phyloP scores from a whole-genome alignment of 148 eudicot genomes.

The Diospyros lotus region DNA sequence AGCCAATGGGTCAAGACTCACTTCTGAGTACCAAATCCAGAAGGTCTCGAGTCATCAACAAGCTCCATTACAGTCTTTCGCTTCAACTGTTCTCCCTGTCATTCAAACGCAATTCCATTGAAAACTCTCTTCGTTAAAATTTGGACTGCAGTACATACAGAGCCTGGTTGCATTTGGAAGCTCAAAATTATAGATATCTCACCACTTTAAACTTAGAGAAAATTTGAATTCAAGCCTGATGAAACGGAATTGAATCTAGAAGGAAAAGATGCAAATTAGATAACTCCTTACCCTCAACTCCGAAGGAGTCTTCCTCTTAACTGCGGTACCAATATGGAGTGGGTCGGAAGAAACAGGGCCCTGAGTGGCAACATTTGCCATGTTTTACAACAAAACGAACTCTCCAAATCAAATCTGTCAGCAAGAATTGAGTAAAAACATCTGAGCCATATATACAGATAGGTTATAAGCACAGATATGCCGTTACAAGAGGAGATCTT shows the following conservation, averaged over 20 bases:
- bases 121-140: slow-evolving; percentile 3
- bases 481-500: not conserved
- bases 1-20: slow-evolving; percentile 21
- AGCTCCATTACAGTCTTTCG: slow-evolving; percentile 36
- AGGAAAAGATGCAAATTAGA: not conserved
- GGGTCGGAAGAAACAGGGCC: slow-evolving; percentile 40
- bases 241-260: not conserved
- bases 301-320: slow-evolving; percentile 85
- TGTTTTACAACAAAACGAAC: slow-evolving; percentile 16
- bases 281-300: slow-evolving; percentile 59
- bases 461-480: not conserved
- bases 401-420: slow-evolving; percentile 6
- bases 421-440: not conserved
- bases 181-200: not conserved
- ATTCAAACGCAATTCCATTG: slow-evolving; percentile 12
- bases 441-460: too few relatives aligned
- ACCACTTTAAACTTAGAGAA: not conserved
- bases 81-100: slow-evolving; percentile 88
- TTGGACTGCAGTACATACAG: not conserved
- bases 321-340: slow-evolving; percentile 29
- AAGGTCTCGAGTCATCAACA: slow-evolving; percentile 41
- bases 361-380: slow-evolving; percentile 74
- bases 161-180: not conserved
- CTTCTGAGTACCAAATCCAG: slow-evolving; percentile 32
- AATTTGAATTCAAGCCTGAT: not conserved